Evolutionary conservation across 1,284 basidiomycete genomes (phyloP).

Genomic region (Rhodofomes roseus): DNA sequence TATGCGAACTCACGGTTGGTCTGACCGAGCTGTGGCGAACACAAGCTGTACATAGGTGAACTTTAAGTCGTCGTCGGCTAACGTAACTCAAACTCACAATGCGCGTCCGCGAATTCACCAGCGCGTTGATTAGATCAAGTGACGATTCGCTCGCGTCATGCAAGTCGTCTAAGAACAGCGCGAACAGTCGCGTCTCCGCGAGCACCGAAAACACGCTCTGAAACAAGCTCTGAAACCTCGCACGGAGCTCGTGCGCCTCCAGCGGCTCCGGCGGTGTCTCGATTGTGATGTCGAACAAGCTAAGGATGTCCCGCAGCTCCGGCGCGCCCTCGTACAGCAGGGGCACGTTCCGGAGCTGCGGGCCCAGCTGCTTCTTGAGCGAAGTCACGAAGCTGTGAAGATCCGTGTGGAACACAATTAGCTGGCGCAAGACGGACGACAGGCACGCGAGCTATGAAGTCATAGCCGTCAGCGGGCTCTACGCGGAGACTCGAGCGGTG

Average conservation of each 20-base stretch:
- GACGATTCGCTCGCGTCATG: conserved; percentile 73
- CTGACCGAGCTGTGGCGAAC: conserved; percentile 61
- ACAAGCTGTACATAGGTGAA: conserved; percentile 44
- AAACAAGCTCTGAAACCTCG: conserved; percentile 63
- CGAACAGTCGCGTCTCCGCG: conserved; percentile 62
- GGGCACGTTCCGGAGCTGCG: conserved; percentile 63
- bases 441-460: conserved; percentile 53
- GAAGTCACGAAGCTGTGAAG: conserved; percentile 61
- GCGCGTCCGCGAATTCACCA: conserved; percentile 59
- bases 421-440: conserved; percentile 63
- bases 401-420: conserved; percentile 70
- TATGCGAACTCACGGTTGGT: conserved; percentile 41
- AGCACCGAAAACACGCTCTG: conserved; percentile 66
- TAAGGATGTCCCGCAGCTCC: conserved; percentile 60
- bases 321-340: conserved; percentile 67
- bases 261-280: conserved; percentile 51
- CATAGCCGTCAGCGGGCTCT: conserved; percentile 2
- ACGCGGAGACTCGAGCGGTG: background rate
- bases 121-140: conserved; percentile 57
- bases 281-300: conserved; percentile 48
- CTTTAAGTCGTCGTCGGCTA: background rate
- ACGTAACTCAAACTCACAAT: conserved; percentile 38
- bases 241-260: conserved; percentile 55
- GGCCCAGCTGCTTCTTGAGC: conserved; percentile 56
- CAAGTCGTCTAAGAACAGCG: conserved; percentile 66